Evolutionary conservation across 768 basidiomycete genomes (phyloP).

Genomic region (Tephrocybe sp.): DNA sequence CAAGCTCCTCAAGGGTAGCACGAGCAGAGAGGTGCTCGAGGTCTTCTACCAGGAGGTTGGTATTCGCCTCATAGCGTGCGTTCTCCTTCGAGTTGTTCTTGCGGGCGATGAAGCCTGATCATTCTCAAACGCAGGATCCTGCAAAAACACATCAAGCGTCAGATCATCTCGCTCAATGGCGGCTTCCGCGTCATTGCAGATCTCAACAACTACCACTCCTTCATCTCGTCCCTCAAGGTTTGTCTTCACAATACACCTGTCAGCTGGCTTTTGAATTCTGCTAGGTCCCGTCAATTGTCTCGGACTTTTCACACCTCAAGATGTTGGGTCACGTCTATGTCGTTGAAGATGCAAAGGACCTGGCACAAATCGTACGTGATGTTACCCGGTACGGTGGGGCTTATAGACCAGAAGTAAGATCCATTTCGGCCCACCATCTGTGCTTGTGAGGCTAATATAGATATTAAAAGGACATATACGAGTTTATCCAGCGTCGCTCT

Average conservation of each 20-base stretch:
- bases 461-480: slow-evolving; percentile 88
- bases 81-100: slow-evolving; percentile 14
- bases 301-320: slow-evolving; percentile 92
- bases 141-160: slow-evolving; percentile 95
- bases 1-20: slow-evolving; percentile 87
- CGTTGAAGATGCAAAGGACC: slow-evolving; percentile 92
- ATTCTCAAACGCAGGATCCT: slow-evolving; percentile 61
- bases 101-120: background rate
- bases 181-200: slow-evolving; percentile 97
- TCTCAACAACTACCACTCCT: slow-evolving; percentile 89
- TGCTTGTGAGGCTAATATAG: too few species aligned
- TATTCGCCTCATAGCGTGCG: slow-evolving; percentile 80
- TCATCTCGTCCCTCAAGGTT: slow-evolving; percentile 85
- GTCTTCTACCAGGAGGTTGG: slow-evolving; percentile 99
- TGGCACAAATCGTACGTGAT: slow-evolving; percentile 94
- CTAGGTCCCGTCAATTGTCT: slow-evolving; percentile 74
- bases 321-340: slow-evolving; percentile 98
- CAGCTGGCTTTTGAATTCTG: too few species aligned
- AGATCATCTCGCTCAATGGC: slow-evolving; percentile 92
- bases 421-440: background rate
- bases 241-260: too few species aligned
- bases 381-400: slow-evolving; percentile 95
- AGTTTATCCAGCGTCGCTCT: slow-evolving; percentile 90
- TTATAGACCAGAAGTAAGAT: slow-evolving; percentile 83
- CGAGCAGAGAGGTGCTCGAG: slow-evolving; percentile 93